Percentiles rank a stretch among this genome's conserved stretches.
Evolutionary conservation across 768 basidiomycete species (phyloP).

Genomic region (Lentinula lateritia): DNA sequence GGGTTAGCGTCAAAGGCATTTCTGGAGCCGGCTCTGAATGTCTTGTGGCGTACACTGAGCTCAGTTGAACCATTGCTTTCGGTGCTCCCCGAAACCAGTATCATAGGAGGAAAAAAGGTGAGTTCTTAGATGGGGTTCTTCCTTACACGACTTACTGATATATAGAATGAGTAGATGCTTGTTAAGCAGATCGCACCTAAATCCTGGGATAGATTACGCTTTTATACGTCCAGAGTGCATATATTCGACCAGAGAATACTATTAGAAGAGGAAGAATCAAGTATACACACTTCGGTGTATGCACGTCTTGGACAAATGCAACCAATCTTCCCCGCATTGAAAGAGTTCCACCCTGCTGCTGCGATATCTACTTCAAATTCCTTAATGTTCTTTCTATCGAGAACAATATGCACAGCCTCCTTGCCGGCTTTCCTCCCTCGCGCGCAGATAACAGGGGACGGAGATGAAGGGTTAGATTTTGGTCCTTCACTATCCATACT

Average conservation of each 20-base stretch:
- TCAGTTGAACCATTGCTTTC: constrained; percentile 1
- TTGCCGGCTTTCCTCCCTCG: background rate
- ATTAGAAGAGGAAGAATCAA: background rate
- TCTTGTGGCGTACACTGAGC: background rate
- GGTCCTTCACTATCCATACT: background rate
- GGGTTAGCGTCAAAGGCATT: background rate
- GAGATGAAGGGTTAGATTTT: background rate
- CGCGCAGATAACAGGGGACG: background rate
- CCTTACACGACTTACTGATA: background rate
- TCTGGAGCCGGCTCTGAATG: constrained; percentile 2
- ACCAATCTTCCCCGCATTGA: background rate
- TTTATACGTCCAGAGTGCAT: background rate
- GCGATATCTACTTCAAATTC: background rate
- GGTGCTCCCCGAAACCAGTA: background rate
- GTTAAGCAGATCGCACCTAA: background rate
- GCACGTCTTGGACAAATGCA: background rate
- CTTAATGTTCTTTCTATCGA: background rate
- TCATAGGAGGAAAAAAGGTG: background rate
- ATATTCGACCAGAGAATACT: background rate
- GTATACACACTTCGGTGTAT: background rate
- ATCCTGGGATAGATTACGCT: background rate
- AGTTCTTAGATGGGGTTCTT: background rate
- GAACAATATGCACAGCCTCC: background rate
- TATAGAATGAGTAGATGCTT: background rate
- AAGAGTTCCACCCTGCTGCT: background rate